Evolutionary conservation across 148 eudicot genomes (phyloP), one percentile per base, ranked within the genome.

Genomic region (Camellia sinensis): DNA sequence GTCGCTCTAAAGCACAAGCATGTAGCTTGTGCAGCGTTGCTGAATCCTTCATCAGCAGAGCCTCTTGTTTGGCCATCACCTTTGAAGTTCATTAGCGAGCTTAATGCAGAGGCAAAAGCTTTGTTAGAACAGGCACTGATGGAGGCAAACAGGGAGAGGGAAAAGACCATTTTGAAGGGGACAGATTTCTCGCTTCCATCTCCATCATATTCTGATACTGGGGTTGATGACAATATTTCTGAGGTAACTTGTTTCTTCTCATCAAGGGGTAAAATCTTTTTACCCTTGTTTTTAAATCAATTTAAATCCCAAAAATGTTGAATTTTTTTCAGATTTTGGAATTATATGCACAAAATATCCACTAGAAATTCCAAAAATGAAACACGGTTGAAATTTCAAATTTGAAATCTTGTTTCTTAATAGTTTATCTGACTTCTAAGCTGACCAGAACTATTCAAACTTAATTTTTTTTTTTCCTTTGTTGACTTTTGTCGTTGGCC

Each of bases 11-110:
- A 89, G 88, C 85, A 88, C 82, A 89, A 84, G 77, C 86, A 94
- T 5, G 89, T 88, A 43, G 85, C 85, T 0, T 94, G 99, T 84
- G 95, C 99, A 22, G 95, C 99, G 67, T 79, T 96, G 87, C 76
- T 96, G 80, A 90, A 96, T 79, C 99, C 99, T 40, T 87, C 94
- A 57, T 88, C 99, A 7, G 94, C 98, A 7, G 99, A 94, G 89
- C 99, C 98, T 85, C 92, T 96, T 74, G 97, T 94, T 14, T 96
- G 99, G 99, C 99, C 99, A 71, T 92, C 99, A 53, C 98, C 98
- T 11, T 82, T 96, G 83, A 96, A 96, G 84, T 96, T 96, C 82
- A 96, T 96, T 62, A 91, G 98, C 41, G 97, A 96, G 52, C 98
- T 96, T 60, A 96, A 94, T 74, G 86, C 91, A 4, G 98, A 92